Base-by-base conservation (phyloP, 805 yeast genomes). In the Metschnikowia chrysomelidarum region DNA sequence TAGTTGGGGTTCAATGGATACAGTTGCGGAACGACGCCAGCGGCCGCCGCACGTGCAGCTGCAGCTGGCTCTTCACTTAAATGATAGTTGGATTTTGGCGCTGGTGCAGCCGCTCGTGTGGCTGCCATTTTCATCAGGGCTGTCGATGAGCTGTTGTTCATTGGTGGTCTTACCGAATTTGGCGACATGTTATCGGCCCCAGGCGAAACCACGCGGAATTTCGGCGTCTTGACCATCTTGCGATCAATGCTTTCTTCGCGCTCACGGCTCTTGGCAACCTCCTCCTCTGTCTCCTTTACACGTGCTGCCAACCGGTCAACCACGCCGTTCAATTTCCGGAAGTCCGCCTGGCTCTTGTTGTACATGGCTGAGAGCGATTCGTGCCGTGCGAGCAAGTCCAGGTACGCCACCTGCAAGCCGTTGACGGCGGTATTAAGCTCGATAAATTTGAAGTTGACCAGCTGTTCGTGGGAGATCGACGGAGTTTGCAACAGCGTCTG, bases 301-400 rank as follows among this genome's bases (percentile, higher is more conserved):
- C 22, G 12, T 27, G 28, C 15, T n/a, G 46, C 34, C 36, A 48
- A 34, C 30, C 46, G 56, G 33, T 69, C 73, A 25, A 71, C 52
- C 30, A 71, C 49, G 15, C 78, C 84, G 8, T 79, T 46, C 7
- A 79, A 40, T 24, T 67, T 67, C 3, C 78, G 70, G 57, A 76
- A 62, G 46, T 80, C 87, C 35, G 66, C 49, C 47, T 76, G 77
- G 12, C 73, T 65, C 35, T 65, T 63, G 23, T 70, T 67, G 38
- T 75, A 49, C 31, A 76, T 78, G 4, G 70, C 74, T 20, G 60
- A 53, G 5, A 78, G 64, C 8, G 64, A 47, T 19, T 77, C 82
- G 48, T 73, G 72, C 34, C 70, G 62, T 11, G 66, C 48, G 27
- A 65, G 68, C 27, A 77, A 50, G 24, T 59, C 54, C 9, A 63